These are phyloP conservation scores for Leishmania tarentolae DNA, from an alignment of 208 protist species.

Conservation along the genomic window DNA sequence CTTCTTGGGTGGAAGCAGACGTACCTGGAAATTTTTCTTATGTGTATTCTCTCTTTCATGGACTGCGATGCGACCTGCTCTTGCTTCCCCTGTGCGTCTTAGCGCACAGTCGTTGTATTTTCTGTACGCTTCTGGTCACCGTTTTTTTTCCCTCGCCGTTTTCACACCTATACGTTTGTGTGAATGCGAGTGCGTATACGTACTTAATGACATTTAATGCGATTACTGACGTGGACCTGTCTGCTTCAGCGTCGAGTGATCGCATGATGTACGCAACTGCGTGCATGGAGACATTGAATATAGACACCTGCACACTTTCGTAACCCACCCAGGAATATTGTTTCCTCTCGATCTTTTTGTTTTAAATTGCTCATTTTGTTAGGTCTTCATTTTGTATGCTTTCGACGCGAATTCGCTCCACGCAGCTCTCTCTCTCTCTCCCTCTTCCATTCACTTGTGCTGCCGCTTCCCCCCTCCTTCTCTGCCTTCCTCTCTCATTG, in stretches of 20 bases:
- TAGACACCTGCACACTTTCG: not conserved
- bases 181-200: slow-evolving; percentile 5
- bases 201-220: not conserved
- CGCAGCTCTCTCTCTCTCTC: not conserved
- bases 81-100: slow-evolving; percentile 5
- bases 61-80: not conserved
- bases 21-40: not conserved
- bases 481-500: not conserved
- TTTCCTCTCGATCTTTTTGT: not conserved
- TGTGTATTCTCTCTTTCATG: not conserved
- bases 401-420: not conserved
- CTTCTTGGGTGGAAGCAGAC: not conserved
- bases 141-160: slow-evolving; percentile 22
- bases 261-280: not conserved
- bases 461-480: not conserved
- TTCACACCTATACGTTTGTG: slow-evolving; percentile 3
- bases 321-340: not conserved
- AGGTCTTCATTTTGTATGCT: not conserved
- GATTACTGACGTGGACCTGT: not conserved
- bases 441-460: not conserved
- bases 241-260: not conserved
- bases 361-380: not conserved
- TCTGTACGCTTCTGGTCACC: not conserved
- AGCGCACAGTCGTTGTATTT: not conserved
- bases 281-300: not conserved